A percentile compares a stretch with the other conserved stretches of the same genome.
Evolutionary conservation across 2,329 filamentous ascomycete species (phyloP).

Genomic region (Stagonosporopsis tanaceti): DNA sequence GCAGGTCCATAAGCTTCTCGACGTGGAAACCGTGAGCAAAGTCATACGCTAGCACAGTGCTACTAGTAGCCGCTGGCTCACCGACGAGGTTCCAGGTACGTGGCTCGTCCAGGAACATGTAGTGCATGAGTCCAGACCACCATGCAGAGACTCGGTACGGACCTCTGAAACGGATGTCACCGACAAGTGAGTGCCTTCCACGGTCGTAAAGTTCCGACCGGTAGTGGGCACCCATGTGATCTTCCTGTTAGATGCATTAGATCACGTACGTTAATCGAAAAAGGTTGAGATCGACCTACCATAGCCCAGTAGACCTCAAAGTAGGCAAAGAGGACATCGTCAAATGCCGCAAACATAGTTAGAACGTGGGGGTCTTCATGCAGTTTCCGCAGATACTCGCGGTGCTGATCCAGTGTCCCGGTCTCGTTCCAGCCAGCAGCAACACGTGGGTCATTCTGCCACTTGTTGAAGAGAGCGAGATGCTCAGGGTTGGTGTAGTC

Average conservation of each 20-base stretch:
- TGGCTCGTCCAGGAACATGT: constrained; percentile 66
- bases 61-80: constrained; percentile 76
- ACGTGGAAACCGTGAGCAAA: constrained; percentile 76
- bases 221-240: constrained; percentile 67
- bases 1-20: constrained; percentile 75
- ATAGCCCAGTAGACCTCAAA: constrained; percentile 84
- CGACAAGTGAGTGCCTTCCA: constrained; percentile 67
- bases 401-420: constrained; percentile 77
- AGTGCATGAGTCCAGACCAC: constrained; percentile 66
- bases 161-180: constrained; percentile 63
- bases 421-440: constrained; percentile 82
- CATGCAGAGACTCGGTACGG: constrained; percentile 65
- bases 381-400: constrained; percentile 72
- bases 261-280: constrained; percentile 3
- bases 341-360: constrained; percentile 73
- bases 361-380: constrained; percentile 77
- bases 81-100: constrained; percentile 65
- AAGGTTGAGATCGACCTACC: constrained; percentile 49
- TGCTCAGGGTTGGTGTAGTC: constrained; percentile 72
- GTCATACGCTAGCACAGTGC: constrained; percentile 76
- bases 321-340: constrained; percentile 76
- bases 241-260: constrained; percentile 56
- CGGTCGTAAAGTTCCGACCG: constrained; percentile 65
- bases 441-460: constrained; percentile 86
- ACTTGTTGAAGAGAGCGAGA: constrained; percentile 75